Percentiles rank a stretch among this genome's conserved stretches.
phyloP scores from a whole-genome alignment of 306 rosid genomes.

The Clitoria ternatea region DNA sequence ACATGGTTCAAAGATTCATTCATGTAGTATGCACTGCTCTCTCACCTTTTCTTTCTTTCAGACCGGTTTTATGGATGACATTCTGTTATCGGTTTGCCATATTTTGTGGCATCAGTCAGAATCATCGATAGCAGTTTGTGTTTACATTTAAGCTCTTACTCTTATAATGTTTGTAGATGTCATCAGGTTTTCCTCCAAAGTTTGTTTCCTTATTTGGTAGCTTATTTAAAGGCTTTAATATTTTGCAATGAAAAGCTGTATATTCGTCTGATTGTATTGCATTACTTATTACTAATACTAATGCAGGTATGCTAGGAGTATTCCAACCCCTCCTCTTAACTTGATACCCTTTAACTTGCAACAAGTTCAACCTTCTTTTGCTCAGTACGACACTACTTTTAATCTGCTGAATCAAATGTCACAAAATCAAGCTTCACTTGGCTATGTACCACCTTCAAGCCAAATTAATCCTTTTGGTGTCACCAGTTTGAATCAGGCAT shows the following conservation, averaged over 20 bases:
- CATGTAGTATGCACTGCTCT: background rate
- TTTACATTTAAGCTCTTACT: background rate
- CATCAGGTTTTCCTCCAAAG: background rate
- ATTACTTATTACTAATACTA: too few species aligned
- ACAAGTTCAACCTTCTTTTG: constrained; percentile 56
- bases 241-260: background rate
- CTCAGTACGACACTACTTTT: constrained; percentile 50
- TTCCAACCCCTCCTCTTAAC: constrained; percentile 45
- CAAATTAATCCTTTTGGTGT: constrained; percentile 54
- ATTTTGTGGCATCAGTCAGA: background rate
- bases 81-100: background rate
- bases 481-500: constrained; percentile 49
- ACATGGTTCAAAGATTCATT: background rate
- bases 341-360: constrained; percentile 57
- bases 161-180: background rate
- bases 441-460: constrained; percentile 48
- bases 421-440: constrained; percentile 41
- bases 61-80: background rate
- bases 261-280: background rate
- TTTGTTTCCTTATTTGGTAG: background rate
- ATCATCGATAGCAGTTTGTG: background rate
- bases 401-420: constrained; percentile 58
- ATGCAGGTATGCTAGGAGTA: constrained; percentile 62
- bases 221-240: background rate
- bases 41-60: too few species aligned